Evolutionary conservation across 1,139 yeast species (phyloP).

Genomic region (Suhomyces chickasaworum): DNA sequence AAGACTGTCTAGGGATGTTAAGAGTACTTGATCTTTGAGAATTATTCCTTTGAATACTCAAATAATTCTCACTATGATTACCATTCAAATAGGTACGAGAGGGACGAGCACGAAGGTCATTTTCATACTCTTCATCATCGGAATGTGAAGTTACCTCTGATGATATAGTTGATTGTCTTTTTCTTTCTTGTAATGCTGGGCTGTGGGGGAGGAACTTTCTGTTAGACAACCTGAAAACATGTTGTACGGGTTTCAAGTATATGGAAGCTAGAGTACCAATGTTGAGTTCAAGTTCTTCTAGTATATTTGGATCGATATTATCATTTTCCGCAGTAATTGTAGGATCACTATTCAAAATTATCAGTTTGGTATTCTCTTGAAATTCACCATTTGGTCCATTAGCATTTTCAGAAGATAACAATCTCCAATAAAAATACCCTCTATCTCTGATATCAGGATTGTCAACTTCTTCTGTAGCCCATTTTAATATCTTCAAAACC

Average conservation of each 20-base stretch:
- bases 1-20: constrained; percentile 14
- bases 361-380: constrained; percentile 50
- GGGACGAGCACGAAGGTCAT: constrained; percentile 2
- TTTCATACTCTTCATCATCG: constrained; percentile 1
- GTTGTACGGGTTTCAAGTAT: constrained; percentile 78
- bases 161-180: constrained; percentile 1
- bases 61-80: constrained; percentile 5
- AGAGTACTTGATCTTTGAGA: constrained; percentile 14
- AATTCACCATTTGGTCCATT: constrained; percentile 28
- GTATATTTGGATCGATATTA: constrained; percentile 63
- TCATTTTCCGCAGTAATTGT: constrained; percentile 69
- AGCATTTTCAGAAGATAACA: constrained; percentile 55
- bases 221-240: constrained; percentile 71
- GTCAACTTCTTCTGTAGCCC: constrained; percentile 74
- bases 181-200: constrained; percentile 57
- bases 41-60: constrained; percentile 11
- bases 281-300: constrained; percentile 81
- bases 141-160: constrained; percentile 1
- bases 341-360: constrained; percentile 65
- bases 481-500: constrained; percentile 61
- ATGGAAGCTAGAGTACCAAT: constrained; percentile 84
- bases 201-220: constrained; percentile 55
- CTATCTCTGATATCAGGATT: constrained; percentile 85
- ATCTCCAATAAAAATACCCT: constrained; percentile 84
- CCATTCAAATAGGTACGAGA: constrained; percentile 4